phyloP scores from a whole-genome alignment of 768 basidiomycete genomes.

The Suillus occidentalis region DNA sequence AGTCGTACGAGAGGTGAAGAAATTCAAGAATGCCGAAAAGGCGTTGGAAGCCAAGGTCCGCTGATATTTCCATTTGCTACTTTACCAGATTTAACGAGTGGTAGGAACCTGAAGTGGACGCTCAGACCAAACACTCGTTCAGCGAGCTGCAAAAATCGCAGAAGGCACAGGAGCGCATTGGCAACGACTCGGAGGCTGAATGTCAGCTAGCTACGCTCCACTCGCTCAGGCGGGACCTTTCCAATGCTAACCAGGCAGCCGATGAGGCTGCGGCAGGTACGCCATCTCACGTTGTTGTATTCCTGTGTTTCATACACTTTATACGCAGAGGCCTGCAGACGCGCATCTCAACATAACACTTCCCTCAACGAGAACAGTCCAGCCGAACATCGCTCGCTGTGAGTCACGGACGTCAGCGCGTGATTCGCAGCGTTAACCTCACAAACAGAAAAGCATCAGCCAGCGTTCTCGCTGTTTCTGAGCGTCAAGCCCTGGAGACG shows the following conservation, averaged over 20 bases:
- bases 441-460: conserved; percentile 71
- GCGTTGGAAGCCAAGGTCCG: conserved; percentile 77
- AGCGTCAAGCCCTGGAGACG: conserved; percentile 83
- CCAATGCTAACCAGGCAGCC: conserved; percentile 43
- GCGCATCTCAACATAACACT: conserved; percentile 69
- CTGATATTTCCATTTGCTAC: neutral
- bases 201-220: conserved; percentile 53
- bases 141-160: conserved; percentile 75
- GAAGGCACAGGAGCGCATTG: conserved; percentile 61
- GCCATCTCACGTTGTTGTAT: conserved; percentile 14
- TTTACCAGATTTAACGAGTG: neutral
- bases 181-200: conserved; percentile 47
- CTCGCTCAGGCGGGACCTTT: conserved; percentile 63
- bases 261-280: conserved; percentile 50
- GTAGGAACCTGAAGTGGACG: conserved; percentile 84
- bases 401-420: conserved; percentile 16
- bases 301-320: neutral
- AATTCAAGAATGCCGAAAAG: conserved; percentile 90
- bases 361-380: conserved; percentile 41
- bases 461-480: conserved; percentile 76
- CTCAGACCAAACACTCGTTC: conserved; percentile 83
- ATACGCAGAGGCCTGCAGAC: conserved; percentile 31
- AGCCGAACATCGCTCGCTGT: no score
- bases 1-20: conserved; percentile 83
- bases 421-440: neutral